Evolutionary conservation across 345 rosid genomes (phyloP), one percentile per base, ranked within the genome.

Genomic region (Salix purpurea): DNA sequence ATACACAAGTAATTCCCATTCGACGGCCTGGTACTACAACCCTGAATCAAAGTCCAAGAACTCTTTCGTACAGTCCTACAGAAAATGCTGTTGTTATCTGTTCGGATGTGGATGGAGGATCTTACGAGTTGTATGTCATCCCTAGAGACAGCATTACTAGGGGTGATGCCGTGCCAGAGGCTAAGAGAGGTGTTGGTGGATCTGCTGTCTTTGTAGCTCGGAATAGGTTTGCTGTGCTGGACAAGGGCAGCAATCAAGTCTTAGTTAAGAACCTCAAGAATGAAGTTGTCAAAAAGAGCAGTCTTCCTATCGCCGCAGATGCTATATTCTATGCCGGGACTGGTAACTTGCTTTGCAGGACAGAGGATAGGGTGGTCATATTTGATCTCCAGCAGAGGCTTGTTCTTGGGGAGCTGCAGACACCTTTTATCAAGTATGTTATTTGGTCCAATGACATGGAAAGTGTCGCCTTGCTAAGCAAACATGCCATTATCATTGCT

Each of bases 401-500:
- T 77, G 91, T 93, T 81, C 86, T 95, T 65, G 98, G 96, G 71
- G 98, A 91, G 46, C 88, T 93, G 40, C 97, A 88, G 73, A 90
- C 96, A 2, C 96, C 97, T 62, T 88, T 85, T 82, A 87, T 91
- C 71, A 90, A 88, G 80, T 95, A 89, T 34, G 90, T 93, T 74
- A 90, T 91, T 58, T 95, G 99, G 99, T 95, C 99, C 30, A 90
- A 81, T 76, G 99, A 91, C 84, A 91, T 89, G 99, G 98, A 90
- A 83, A 90, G 76, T 83, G 91, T 91, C 83, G 99, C 99, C 58
- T 84, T 95, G 83, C 97, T 95, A 78, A 95, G 99, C 82, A 95
- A 95, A 80, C 97, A 95, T 77, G 89, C 96, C 58, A 93, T 95
- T 77, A 84, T 91, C 67, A 89, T 93, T 66, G 92, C 98, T 26